Evolutionary conservation across 768 basidiomycete genomes (phyloP), one percentile per base, ranked within the genome.

Genomic region (Cystobasidium ongulense): DNA sequence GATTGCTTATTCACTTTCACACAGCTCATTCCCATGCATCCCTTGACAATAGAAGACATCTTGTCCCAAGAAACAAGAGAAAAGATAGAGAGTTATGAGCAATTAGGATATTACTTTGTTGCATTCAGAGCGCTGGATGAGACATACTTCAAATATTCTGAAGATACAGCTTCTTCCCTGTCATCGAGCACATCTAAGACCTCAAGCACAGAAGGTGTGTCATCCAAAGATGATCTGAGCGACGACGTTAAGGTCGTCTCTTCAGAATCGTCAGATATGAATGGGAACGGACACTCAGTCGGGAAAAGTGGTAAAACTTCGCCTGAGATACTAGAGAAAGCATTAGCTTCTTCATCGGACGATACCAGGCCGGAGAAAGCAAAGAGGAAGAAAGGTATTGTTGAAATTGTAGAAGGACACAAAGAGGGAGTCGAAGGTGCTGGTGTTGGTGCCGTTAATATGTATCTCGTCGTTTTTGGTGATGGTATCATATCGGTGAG

Each of bases 1-100:
- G 59, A 33, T 62, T 76, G 39, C 52, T 21, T 72, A 53, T 35
- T 59, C 29, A 29, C 74, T 46, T 27, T 41, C 59, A 53, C 52
- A 8, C 77, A 93, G 91, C 82, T 90, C 21, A 83, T 95, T 29
- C 90, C 91, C 75, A 85, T 97, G 0, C 94, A 97, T 80, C 94
- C 94, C 0, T 82, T 97, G 57, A 95, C 93, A 0, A 84, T 96
- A 15, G 94, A 97, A 81, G 93, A 97, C 81, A 91, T 95, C 54
- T 81, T 97, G 8, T 90, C 91, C 74, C 88, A 90, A 81, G 93
- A 97, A 74, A 89, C 91, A 18, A 85, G 92, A 43, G 94, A 96
- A 81, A 97, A 97, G 81, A 81, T 95, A 21, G 93, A 96, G 78
- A 82, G 88, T 23, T 95, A 94, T 79, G 86, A 89, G 0, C 36